Evolutionary conservation across 176 grass and related monocot species (phyloP).

Genomic region (Oryza coarctata): DNA sequence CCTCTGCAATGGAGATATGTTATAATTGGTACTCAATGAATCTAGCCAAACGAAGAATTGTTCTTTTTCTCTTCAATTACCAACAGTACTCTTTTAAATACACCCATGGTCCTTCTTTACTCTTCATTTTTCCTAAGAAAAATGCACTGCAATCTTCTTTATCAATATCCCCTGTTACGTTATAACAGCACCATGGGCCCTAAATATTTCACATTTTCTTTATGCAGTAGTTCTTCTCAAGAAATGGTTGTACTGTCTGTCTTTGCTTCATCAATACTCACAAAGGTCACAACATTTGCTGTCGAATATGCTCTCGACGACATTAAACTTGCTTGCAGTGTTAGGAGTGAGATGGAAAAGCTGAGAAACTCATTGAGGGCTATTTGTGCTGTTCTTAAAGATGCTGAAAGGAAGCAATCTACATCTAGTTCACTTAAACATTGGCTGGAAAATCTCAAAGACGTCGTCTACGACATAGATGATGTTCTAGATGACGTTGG

Average conservation of each 20-base stretch:
- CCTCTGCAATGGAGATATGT: too few relatives aligned
- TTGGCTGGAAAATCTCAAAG: slow-evolving; percentile 1
- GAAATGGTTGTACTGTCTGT: neutral
- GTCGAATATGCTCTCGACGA: neutral
- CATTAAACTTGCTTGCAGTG: neutral
- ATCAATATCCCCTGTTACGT: neutral
- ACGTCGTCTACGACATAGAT: slow-evolving; percentile 10
- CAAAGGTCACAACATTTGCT: neutral
- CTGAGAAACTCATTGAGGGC: neutral
- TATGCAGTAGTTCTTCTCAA: neutral
- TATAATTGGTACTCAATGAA: too few relatives aligned
- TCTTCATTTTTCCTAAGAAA: neutral
- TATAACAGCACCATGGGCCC: neutral
- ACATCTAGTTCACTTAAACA: neutral
- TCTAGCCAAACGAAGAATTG: neutral
- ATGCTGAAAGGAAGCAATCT: slow-evolving; percentile 11
- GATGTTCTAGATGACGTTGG: neutral
- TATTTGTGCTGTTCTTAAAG: slow-evolving; percentile 2
- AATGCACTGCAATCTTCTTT: neutral
- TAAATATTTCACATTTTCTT: neutral
- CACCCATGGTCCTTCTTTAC: neutral
- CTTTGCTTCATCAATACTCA: neutral
- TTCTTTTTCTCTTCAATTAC: neutral
- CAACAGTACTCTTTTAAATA: neutral
- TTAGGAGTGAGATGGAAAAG: neutral